A percentile compares a stretch with the other conserved stretches of the same genome.
Conservation (phyloP, 257 asterid genomes). For the Coffea eugenioides region DNA sequence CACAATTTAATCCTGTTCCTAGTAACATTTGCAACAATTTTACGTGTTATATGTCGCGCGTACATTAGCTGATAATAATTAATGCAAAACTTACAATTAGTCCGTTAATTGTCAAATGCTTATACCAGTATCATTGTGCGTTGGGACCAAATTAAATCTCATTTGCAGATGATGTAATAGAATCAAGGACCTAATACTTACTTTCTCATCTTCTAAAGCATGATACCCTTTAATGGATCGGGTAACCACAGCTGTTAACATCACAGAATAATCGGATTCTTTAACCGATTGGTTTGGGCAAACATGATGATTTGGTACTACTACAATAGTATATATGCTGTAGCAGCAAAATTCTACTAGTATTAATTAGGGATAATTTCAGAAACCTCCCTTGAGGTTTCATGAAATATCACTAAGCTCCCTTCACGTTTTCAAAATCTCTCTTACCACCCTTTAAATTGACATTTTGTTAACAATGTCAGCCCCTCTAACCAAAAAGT, state of each 20-base stretch:
- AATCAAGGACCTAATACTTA: constrained; percentile 1
- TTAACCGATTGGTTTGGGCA: background rate
- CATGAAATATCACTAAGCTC: no score
- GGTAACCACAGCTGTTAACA: constrained; percentile 29
- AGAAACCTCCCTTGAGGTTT: no score
- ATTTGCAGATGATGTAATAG: background rate
- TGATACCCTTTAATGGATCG: background rate
- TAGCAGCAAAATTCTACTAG: background rate
- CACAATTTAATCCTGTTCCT: no score
- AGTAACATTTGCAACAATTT: no score
- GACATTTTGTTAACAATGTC: no score
- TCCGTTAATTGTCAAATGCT: no score
- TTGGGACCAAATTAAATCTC: background rate
- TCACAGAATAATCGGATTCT: constrained; percentile 12
- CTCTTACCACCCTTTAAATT: no score
- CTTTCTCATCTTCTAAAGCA: background rate
- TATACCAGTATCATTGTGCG: background rate
- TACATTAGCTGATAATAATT: background rate
- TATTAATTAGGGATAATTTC: no score
- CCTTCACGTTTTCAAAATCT: no score
- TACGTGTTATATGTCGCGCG: background rate
- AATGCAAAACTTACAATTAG: no score
- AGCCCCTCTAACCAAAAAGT: no score
- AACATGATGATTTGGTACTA: background rate
- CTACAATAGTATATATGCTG: background rate